phyloP scores from a whole-genome alignment of 2,329 filamentous ascomycete genomes.

The Cryphonectria japonica region DNA sequence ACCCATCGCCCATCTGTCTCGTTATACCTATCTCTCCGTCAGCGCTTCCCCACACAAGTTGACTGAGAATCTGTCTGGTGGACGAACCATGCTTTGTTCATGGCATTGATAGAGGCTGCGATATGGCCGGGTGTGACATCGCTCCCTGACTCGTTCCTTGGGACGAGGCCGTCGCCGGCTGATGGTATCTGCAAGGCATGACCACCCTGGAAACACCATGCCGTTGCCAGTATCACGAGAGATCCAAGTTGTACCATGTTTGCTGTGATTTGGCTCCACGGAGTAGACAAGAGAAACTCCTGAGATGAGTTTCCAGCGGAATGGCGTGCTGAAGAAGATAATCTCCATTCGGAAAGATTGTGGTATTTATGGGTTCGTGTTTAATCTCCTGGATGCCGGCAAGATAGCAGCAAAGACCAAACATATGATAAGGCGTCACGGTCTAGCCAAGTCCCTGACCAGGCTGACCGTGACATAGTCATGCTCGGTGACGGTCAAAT shows the following conservation, averaged over 20 bases:
- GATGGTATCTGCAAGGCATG: neutral
- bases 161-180: neutral
- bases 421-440: neutral
- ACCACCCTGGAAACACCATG: neutral
- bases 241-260: neutral
- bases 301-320: neutral
- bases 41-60: neutral
- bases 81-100: conserved; percentile 40
- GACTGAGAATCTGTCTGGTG: neutral
- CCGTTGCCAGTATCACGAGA: neutral
- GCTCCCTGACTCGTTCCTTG: conserved; percentile 11
- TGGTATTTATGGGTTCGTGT: neutral
- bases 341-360: neutral
- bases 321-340: neutral
- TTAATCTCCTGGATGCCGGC: neutral
- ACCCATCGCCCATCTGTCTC: conserved; percentile 35
- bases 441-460: neutral
- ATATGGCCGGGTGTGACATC: conserved; percentile 12
- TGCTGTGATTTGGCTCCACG: neutral
- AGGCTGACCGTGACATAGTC: neutral
- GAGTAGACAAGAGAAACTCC: neutral
- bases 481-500: neutral
- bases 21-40: conserved; percentile 32
- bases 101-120: conserved; percentile 37
- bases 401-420: neutral